Base-by-base conservation (phyloP, 164 flowering plant genomes). In the Nymphaea colorata region DNA sequence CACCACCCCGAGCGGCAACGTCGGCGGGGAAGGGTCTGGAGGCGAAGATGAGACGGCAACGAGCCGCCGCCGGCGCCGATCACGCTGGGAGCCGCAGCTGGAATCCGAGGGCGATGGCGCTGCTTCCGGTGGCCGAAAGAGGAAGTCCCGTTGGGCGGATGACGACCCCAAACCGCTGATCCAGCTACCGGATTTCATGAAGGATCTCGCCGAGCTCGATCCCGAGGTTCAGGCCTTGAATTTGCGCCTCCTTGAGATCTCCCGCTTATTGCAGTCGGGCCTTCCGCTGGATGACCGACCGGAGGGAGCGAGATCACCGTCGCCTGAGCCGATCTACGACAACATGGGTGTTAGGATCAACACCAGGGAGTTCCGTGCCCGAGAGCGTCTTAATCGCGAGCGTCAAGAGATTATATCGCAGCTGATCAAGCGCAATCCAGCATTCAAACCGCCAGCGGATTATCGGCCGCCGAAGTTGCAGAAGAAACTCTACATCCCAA, bases 261-360 rank as follows among this genome's bases (percentile, higher is more conserved):
- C 82, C 78, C 70, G 96, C 5, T 78, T 86, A 77, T 68, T 93
- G 66, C 87, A 87, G 41, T 86, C 96, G 7, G 91, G 91, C 17
- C 43, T 85, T 72, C 84, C 87, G 2, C 79, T 90, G 55, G 98
- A 93, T 70, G 98, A 93, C 72, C 78, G 96, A 6, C 96, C 98
- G 7, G 98, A 93, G 68, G 94, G 94, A 0, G 87, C 85, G 36
- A 77, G 98, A 44, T 91, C 97, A 6, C 98, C 97, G 66, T 93
- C 98, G 0, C 98, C 98, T 0, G 97, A 93, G 75, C 98, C 98
- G 0, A 69, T 93, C 11, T 93, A 93, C 68, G 98, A 90, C 79
- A 90, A 90, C 69, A 78, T 85, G 85, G 98, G 98, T n/a, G 82
- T 89, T 66, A 79, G 98, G 71, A 85, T 93, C 62, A 93, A 93